These are phyloP conservation scores for Conoideocrella luteorostrata DNA, from an alignment of 2,329 filamentous ascomycete genomes.

Conservation along the genomic window DNA sequence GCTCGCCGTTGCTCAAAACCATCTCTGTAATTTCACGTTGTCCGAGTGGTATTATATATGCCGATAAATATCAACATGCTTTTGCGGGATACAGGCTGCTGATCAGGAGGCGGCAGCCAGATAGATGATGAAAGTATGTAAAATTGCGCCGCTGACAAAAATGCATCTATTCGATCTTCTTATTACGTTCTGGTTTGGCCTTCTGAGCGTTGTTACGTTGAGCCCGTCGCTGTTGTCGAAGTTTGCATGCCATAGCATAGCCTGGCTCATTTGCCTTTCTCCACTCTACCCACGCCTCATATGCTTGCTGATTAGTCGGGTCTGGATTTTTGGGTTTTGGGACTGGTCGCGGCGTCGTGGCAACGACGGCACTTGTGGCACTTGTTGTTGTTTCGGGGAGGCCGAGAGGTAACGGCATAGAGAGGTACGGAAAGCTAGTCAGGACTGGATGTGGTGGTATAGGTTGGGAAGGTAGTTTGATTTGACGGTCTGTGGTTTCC, in stretches of 20 bases:
- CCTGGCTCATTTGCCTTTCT: constrained; percentile 41
- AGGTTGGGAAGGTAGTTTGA: not conserved
- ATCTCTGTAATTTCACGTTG: too few species aligned
- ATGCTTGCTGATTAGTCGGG: constrained; percentile 35
- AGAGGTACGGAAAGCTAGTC: not conserved
- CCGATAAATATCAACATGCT: too few species aligned
- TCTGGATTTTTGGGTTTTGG: constrained; percentile 36
- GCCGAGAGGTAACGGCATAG: not conserved
- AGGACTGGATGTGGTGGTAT: not conserved
- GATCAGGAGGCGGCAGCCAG: too few species aligned
- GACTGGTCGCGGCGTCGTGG: constrained; percentile 17
- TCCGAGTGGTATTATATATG: too few species aligned
- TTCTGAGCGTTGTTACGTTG: constrained; percentile 18
- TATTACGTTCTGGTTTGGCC: not conserved
- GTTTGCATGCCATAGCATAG: constrained; percentile 40
- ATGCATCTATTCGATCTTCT: not conserved
- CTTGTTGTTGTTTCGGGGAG: not conserved
- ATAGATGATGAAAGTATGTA: not conserved
- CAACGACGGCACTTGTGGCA: not conserved
- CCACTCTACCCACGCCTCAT: constrained; percentile 43
- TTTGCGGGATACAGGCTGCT: too few species aligned
- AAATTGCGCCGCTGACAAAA: not conserved
- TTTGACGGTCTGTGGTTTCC: not conserved
- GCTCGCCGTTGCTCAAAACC: too few species aligned
- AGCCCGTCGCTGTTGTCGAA: constrained; percentile 33